These are phyloP conservation scores for Barnettozyma botsteinii DNA, from an alignment of 805 yeast species.

Conservation along the genomic window DNA sequence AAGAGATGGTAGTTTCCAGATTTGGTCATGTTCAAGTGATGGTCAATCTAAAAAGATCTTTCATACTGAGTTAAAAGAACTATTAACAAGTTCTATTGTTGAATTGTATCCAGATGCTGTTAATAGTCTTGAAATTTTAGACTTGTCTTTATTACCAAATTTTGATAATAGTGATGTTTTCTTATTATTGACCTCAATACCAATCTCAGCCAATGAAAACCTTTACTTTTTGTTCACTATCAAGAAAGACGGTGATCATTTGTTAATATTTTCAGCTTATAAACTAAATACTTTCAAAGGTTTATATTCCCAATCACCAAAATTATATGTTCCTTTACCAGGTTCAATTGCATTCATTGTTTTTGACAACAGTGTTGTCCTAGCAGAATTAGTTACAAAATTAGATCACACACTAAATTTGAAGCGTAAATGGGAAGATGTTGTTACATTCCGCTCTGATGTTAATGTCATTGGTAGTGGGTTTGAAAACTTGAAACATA, in stretches of 20 bases:
- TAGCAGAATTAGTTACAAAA: constrained; percentile 52
- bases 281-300: constrained; percentile 46
- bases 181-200: constrained; percentile 40
- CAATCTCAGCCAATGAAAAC: constrained; percentile 24
- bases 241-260: constrained; percentile 43
- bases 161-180: constrained; percentile 35
- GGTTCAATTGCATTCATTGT: constrained; percentile 55
- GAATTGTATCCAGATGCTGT: constrained; percentile 48
- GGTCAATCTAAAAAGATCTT: constrained; percentile 36
- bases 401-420: constrained; percentile 29
- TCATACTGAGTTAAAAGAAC: constrained; percentile 31
- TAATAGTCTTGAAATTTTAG: constrained; percentile 50
- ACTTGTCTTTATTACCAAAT: constrained; percentile 46
- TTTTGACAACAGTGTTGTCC: constrained; percentile 52
- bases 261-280: constrained; percentile 58
- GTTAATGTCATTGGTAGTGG: constrained; percentile 57
- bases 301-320: constrained; percentile 34
- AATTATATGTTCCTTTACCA: constrained; percentile 51
- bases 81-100: constrained; percentile 35
- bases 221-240: constrained; percentile 49
- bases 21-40: constrained; percentile 44
- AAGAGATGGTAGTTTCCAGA: constrained; percentile 38
- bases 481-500: constrained; percentile 34
- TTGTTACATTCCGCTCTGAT: constrained; percentile 48
- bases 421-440: constrained; percentile 74